These are phyloP conservation scores for Lepidium didymum DNA, from an alignment of 345 rosid species.

Conservation along the genomic window DNA sequence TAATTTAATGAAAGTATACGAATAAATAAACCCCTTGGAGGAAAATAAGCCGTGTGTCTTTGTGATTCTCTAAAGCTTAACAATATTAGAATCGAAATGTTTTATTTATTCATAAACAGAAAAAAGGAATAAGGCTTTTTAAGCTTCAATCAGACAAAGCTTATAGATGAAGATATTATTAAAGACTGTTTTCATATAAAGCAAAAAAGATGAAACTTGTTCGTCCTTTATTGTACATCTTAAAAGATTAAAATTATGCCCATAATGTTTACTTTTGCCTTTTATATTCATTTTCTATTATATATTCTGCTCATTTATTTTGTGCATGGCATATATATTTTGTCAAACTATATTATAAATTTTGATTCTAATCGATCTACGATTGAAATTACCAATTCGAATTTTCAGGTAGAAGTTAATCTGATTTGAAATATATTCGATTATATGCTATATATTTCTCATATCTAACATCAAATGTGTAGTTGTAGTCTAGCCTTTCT, in stretches of 20 bases:
- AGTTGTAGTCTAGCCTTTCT: background rate
- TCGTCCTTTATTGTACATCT: conserved; percentile 34
- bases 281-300: conserved; percentile 20
- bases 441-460: background rate
- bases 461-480: background rate
- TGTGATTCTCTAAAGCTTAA: conserved; percentile 18
- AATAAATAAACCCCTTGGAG: conserved; percentile 18
- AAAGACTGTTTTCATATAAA: conserved; percentile 13
- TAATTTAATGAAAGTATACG: conserved; percentile 12
- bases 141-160: conserved; percentile 28
- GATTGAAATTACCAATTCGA: conserved; percentile 1
- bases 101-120: background rate
- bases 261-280: conserved; percentile 24
- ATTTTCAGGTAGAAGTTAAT: background rate
- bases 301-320: conserved; percentile 11
- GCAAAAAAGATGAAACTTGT: conserved; percentile 25
- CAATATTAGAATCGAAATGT: conserved; percentile 8
- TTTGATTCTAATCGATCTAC: conserved; percentile 6
- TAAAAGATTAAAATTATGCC: conserved; percentile 17
- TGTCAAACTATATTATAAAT: conserved; percentile 11
- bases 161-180: conserved; percentile 22
- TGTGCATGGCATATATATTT: conserved; percentile 13
- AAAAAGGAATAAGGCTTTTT: conserved; percentile 31
- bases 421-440: conserved; percentile 13
- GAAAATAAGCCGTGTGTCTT: conserved; percentile 22